A percentile compares a stretch with the other conserved stretches of the same genome.
phyloP scores from a whole-genome alignment of 2,329 filamentous ascomycete genomes.

The Phyllachora maydis region DNA sequence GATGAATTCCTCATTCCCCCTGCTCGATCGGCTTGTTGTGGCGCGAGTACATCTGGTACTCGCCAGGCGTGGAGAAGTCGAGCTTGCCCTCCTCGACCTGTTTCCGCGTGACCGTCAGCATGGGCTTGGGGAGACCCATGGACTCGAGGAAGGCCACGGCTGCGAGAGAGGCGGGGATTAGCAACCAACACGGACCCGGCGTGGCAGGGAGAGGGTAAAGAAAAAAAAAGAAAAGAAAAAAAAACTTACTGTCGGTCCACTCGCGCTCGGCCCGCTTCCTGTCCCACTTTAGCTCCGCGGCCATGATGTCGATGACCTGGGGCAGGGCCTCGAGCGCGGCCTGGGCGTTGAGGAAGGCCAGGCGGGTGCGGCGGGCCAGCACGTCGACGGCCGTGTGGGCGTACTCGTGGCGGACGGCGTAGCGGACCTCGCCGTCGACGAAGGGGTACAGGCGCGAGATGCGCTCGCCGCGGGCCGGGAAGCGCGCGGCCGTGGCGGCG shows the following conservation, averaged over 20 bases:
- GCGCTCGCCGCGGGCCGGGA: slow-evolving; percentile 64
- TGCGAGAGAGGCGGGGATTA: slow-evolving; percentile 8
- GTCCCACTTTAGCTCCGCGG: slow-evolving; percentile 64
- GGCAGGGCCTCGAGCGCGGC: slow-evolving; percentile 75
- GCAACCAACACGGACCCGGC: too few species aligned
- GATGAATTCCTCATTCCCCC: too few species aligned
- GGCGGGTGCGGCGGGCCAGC: slow-evolving; percentile 60
- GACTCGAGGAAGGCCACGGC: slow-evolving; percentile 39
- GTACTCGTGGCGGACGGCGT: slow-evolving; percentile 75
- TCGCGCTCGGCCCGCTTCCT: slow-evolving; percentile 51
- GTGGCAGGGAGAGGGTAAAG: too few species aligned
- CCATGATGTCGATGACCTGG: slow-evolving; percentile 75
- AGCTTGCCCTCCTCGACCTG: slow-evolving; percentile 40
- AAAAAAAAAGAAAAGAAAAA: neutral
- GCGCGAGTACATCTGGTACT: slow-evolving; percentile 41
- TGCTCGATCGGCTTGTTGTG: slow-evolving; percentile 30
- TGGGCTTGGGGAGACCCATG: slow-evolving; percentile 42
- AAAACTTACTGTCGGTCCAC: slow-evolving; percentile 50
- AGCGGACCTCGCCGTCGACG: slow-evolving; percentile 78
- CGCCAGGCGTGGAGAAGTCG: slow-evolving; percentile 31
- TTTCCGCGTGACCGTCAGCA: slow-evolving; percentile 33
- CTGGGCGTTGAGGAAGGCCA: slow-evolving; percentile 84
- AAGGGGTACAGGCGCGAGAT: slow-evolving; percentile 72
- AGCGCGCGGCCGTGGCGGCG: slow-evolving; percentile 54
- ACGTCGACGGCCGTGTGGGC: slow-evolving; percentile 83